Percentiles rank a stretch among this genome's conserved stretches.
Evolutionary conservation across 2,329 filamentous ascomycete species (phyloP).

Genomic region (Aspergillus aculeatus): DNA sequence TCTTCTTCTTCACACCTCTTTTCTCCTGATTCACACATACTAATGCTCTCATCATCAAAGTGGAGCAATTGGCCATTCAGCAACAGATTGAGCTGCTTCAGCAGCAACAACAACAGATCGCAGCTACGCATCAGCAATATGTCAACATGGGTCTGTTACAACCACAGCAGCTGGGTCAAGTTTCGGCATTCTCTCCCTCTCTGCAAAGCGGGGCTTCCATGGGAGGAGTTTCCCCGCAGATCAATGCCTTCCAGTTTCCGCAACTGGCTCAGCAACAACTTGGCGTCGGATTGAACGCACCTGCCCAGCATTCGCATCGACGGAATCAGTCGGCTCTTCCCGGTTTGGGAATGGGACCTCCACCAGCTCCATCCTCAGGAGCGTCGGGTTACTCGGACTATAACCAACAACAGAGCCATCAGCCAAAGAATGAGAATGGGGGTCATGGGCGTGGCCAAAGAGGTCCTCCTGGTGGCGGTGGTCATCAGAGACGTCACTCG

Average conservation of each 20-base stretch:
- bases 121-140: constrained; percentile 95
- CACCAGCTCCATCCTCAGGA: constrained; percentile 86
- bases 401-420: constrained; percentile 58
- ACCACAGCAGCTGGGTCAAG: constrained; percentile 75
- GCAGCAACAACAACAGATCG: constrained; percentile 96
- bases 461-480: constrained; percentile 64
- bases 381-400: constrained; percentile 85
- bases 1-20: background rate
- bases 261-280: constrained; percentile 70
- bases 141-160: constrained; percentile 95
- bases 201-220: constrained; percentile 69
- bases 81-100: constrained; percentile 97
- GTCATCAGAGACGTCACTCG: constrained; percentile 92
- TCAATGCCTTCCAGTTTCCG: constrained; percentile 83
- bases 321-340: constrained; percentile 97
- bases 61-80: constrained; percentile 96
- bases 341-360: constrained; percentile 85
- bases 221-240: constrained; percentile 72
- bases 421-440: constrained; percentile 69
- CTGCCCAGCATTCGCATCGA: constrained; percentile 83
- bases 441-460: constrained; percentile 71
- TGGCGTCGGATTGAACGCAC: constrained; percentile 71
- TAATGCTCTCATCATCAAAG: constrained; percentile 46
- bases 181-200: constrained; percentile 67
- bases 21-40: constrained; percentile 38